These are phyloP conservation scores for Oryza meridionalis DNA, from an alignment of 176 grass and related monocot species.

Conservation along the genomic window DNA sequence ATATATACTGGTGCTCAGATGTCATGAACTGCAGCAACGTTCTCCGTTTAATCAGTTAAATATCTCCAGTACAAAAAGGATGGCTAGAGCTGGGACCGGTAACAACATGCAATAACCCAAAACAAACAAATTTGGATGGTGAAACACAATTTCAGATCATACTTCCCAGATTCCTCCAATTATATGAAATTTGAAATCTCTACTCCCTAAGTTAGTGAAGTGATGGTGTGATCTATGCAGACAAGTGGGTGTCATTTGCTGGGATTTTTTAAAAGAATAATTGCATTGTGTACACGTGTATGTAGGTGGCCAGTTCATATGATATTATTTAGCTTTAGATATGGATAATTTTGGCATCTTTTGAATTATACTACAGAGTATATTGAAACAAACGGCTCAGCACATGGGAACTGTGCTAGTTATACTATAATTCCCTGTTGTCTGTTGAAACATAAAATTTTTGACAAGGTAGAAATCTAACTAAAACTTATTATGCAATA, in stretches of 20 bases:
- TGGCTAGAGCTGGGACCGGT: background rate
- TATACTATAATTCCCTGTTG: slow-evolving; percentile 1
- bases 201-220: background rate
- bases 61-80: background rate
- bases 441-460: slow-evolving; percentile 2
- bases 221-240: background rate
- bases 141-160: slow-evolving; percentile 10
- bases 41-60: slow-evolving; percentile 38
- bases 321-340: background rate
- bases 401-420: background rate
- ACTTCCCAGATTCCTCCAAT: slow-evolving; percentile 3
- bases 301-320: background rate
- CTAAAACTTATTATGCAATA: slow-evolving; percentile 12
- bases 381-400: background rate
- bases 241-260: background rate
- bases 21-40: slow-evolving; percentile 93
- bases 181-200: background rate
- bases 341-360: background rate
- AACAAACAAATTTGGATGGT: slow-evolving; percentile 1
- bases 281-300: background rate
- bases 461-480: slow-evolving; percentile 1
- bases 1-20: slow-evolving; percentile 85
- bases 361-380: background rate
- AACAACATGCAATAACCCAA: background rate
- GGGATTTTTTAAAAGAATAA: background rate